phyloP scores from a whole-genome alignment of 768 basidiomycete genomes.

The Hirschioporus abietinus region DNA sequence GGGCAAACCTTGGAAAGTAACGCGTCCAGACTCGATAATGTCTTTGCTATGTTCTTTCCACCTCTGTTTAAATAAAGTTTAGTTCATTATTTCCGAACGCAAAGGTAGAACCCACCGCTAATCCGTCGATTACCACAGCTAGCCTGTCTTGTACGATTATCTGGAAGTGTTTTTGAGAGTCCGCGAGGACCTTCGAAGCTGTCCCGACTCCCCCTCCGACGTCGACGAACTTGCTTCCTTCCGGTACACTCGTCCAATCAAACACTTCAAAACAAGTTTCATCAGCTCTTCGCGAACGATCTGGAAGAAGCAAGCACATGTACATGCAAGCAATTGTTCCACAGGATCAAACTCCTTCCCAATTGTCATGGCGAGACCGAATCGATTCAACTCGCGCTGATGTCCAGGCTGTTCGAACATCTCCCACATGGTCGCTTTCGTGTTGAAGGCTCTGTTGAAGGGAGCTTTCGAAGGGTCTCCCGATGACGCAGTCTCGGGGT shows the following conservation, averaged over 20 bases:
- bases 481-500: constrained; percentile 20
- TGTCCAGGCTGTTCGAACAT: constrained; percentile 23
- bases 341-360: constrained; percentile 8
- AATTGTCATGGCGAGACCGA: constrained; percentile 27
- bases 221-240: constrained; percentile 25
- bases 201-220: constrained; percentile 29
- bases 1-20: constrained; percentile 14
- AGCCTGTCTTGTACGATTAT: constrained; percentile 27
- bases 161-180: constrained; percentile 18
- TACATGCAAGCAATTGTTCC: no score
- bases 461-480: constrained; percentile 21
- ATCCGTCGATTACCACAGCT: constrained; percentile 18
- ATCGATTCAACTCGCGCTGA: constrained; percentile 19
- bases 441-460: constrained; percentile 22
- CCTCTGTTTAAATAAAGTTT: no score
- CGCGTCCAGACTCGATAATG: constrained; percentile 9
- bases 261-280: no score
- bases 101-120: no score
- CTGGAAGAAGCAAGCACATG: no score
- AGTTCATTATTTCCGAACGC: no score
- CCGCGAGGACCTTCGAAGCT: constrained; percentile 18
- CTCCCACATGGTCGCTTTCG: constrained; percentile 22
- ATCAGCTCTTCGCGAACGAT: no score
- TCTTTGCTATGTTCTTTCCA: constrained; percentile 10
- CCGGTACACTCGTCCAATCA: constrained; percentile 20